Base-by-base conservation (phyloP, 1,139 yeast species). In the Petasospora fabianii region DNA sequence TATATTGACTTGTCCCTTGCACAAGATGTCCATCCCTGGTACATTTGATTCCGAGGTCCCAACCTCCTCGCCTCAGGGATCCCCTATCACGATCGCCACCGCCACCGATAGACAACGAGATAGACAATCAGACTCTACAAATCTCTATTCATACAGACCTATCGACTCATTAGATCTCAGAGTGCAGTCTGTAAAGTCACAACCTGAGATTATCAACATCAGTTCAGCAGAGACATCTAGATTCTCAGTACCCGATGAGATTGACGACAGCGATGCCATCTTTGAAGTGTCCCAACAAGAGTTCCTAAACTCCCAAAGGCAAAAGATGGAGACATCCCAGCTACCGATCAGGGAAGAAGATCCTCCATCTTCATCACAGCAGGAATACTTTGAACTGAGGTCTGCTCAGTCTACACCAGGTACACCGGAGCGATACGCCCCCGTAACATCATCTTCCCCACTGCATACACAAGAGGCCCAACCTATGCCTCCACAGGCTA, bases 41-140 rank as follows among this genome's bases (percentile, higher is more conserved):
- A 29, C 41, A 1, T 32, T 29, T 9, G 35, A 10, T 6, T 33
- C 32, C 18, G 49, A 47, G 28, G 20, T 46, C 11, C 42, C 45
- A 8, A 43, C 39, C 32, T 49, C 51, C 4, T 42, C 47, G 3
- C 53, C 53, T 11, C 46, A 43, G 30, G 51, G 47, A 5, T 43
- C 50, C 4, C 30, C 39, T 10, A 46, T 47, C 3, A 49, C 39
- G 11, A 46, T 47, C 3, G 50, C 39, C n/a, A 31, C 46, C n/a
- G 34, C 42, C 27, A 36, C 44, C 30, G 37, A 41, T 33, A 35
- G 28, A n/a, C 37, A 32, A 28, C 34, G 12, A 11, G 26, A 22
- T n/a, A n/a, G n/a, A n/a, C n/a, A n/a, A n/a, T n/a, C 34, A 24
- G 43, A 43, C 22, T 26, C 33, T 2, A 10, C 24, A 15, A 37